phyloP scores from a whole-genome alignment of 257 asterid genomes.

The Buddleja alternifolia region DNA sequence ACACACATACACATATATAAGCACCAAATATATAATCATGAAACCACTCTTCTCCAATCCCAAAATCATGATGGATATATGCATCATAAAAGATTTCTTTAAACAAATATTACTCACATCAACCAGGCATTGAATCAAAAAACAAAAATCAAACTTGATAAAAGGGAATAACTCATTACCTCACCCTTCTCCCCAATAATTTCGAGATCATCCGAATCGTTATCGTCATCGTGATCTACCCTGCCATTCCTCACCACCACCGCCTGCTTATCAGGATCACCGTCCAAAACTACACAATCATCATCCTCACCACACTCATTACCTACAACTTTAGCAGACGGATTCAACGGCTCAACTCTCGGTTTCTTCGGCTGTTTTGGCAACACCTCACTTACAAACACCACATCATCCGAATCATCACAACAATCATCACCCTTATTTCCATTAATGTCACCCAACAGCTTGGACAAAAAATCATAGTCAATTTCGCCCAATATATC shows the following conservation, averaged over 20 bases:
- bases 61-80: not conserved
- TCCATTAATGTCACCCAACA: too few species aligned
- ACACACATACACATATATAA: too few species aligned
- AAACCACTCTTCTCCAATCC: too few species aligned
- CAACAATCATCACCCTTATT: too few species aligned
- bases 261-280: slow-evolving; percentile 65
- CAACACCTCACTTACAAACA: slow-evolving; percentile 47
- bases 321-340: too few species aligned
- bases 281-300: slow-evolving; percentile 81
- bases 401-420: slow-evolving; percentile 61
- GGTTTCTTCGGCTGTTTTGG: slow-evolving; percentile 35
- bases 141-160: slow-evolving; percentile 1
- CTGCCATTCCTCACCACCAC: slow-evolving; percentile 30
- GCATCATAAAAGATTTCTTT: not conserved
- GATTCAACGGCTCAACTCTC: too few species aligned
- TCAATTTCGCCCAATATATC: too few species aligned
- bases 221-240: slow-evolving; percentile 23
- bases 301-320: slow-evolving; percentile 54
- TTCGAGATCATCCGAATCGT: slow-evolving; percentile 66
- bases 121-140: too few species aligned
- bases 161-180: slow-evolving; percentile 43
- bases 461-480: too few species aligned
- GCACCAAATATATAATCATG: too few species aligned
- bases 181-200: slow-evolving; percentile 84
- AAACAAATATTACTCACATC: not conserved